Conservation (phyloP, 2,329 filamentous ascomycete genomes). For the Fusarium phyllophilum region DNA sequence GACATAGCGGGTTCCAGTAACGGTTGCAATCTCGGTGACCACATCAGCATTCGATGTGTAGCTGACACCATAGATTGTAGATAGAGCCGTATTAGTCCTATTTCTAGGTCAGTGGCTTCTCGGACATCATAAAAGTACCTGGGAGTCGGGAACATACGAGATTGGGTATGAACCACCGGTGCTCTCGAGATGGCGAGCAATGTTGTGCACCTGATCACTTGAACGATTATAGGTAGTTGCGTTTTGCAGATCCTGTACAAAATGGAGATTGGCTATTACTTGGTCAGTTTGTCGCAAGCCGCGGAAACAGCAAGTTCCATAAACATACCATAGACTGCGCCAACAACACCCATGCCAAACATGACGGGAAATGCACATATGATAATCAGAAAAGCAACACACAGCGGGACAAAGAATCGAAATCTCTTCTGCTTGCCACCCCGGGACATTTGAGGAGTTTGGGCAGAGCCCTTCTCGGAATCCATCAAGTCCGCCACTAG, state of each 20-base stretch:
- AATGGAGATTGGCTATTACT: background rate
- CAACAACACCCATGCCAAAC: slow-evolving; percentile 46
- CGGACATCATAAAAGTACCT: background rate
- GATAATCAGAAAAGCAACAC: slow-evolving; percentile 17
- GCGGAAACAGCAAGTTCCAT: background rate
- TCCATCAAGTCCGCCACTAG: slow-evolving; percentile 46
- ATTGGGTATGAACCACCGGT: slow-evolving; percentile 46
- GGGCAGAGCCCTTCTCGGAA: slow-evolving; percentile 36
- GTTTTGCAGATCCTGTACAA: background rate
- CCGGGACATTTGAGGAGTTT: slow-evolving; percentile 8
- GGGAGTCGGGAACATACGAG: slow-evolving; percentile 44
- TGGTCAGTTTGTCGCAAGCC: slow-evolving; percentile 7
- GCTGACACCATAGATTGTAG: slow-evolving; percentile 48
- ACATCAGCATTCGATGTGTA: slow-evolving; percentile 28
- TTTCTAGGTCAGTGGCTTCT: slow-evolving; percentile 11
- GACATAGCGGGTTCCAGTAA: slow-evolving; percentile 45
- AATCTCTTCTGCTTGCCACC: slow-evolving; percentile 18
- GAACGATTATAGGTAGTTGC: background rate
- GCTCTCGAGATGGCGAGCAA: slow-evolving; percentile 28
- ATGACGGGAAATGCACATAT: slow-evolving; percentile 34
- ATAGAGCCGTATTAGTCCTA: slow-evolving; percentile 49
- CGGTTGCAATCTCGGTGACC: slow-evolving; percentile 36
- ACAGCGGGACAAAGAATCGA: slow-evolving; percentile 18
- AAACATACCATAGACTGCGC: slow-evolving; percentile 42
- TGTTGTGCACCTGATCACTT: background rate